Evolutionary conservation across 1,284 basidiomycete genomes (phyloP), one percentile per base, ranked within the genome.

Genomic region (Phlebopus sp.): DNA sequence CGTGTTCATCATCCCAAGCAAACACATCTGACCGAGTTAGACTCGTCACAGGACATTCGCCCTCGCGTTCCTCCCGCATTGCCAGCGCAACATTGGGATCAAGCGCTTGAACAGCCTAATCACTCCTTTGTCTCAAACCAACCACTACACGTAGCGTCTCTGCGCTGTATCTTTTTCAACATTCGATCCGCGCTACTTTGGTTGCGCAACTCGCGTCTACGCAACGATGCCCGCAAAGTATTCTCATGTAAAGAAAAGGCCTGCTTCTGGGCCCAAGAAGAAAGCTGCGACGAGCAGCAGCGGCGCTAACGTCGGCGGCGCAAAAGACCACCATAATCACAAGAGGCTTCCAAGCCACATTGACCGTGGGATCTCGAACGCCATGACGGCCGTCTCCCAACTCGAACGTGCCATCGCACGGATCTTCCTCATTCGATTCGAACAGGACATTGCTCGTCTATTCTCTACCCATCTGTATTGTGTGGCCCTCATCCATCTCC

Each of bases 381-480:
- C 80, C 3, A 69, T 79, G 67, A 66, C 75, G 1, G 75, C 79
- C 21, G 77, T 81, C 27, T 76, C 82, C 1, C 73, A 80, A 47
- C 73, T 86, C 46, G 83, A 84, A 58, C 78, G 77, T 10, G 72
- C 78, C 37, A 85, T 86, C 54, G 76, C 82, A 8, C 74, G 76
- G 25, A 73, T 85, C 43, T 72, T 85, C 4, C 71, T 86, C 48
- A 56, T 83, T 23, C 79, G 83, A 37, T 86, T 81, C 60, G 80
- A 86, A 46, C 79, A 84, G 47, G 84, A 86, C 64, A 82, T 86
- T 40, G 76, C 79, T 1, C 78, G 83, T 10, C 74, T 86, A 4
- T 86, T 82, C 67, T 85, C 82, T 7, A 83, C 83, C 6, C 77
- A 81, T 42, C 67, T 86, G 30, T 80, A 82, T 63, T 78, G 69